Evolutionary conservation across 78 protist species (phyloP).

Genomic region (Dictyostelium brefeldianum): DNA sequence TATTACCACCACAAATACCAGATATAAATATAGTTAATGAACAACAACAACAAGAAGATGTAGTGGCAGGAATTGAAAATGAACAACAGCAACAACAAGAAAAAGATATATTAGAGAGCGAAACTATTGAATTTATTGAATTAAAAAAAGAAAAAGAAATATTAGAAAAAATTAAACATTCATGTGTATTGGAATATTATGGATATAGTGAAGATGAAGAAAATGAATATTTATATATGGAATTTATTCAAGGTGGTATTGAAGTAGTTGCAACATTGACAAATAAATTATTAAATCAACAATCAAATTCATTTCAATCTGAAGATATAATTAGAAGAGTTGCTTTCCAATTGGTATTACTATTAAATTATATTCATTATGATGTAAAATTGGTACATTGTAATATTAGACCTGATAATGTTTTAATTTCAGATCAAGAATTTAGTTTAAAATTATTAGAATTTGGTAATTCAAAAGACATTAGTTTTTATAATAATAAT

Average conservation of each 20-base stretch:
- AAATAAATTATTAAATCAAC: neutral
- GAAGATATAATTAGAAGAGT: neutral
- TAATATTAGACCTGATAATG: neutral
- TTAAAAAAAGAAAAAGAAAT: constrained; percentile 3
- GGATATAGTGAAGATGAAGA: neutral
- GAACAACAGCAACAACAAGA: no score
- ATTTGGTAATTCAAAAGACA: neutral
- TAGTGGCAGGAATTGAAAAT: no score
- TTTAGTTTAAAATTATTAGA: neutral
- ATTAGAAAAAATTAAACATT: neutral
- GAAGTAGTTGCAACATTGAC: neutral
- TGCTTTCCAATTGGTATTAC: neutral
- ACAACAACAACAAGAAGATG: no score
- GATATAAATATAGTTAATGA: no score
- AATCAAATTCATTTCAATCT: neutral
- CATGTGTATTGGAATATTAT: neutral
- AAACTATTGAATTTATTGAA: neutral
- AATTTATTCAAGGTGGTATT: neutral
- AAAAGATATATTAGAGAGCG: no score
- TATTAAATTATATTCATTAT: neutral
- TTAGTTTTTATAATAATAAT: neutral
- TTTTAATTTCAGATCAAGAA: neutral
- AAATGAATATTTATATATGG: neutral
- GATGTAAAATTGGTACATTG: neutral
- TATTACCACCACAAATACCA: no score